phyloP scores from a whole-genome alignment of 2,329 filamentous ascomycete genomes.

The Leptoxyphium fumago region DNA sequence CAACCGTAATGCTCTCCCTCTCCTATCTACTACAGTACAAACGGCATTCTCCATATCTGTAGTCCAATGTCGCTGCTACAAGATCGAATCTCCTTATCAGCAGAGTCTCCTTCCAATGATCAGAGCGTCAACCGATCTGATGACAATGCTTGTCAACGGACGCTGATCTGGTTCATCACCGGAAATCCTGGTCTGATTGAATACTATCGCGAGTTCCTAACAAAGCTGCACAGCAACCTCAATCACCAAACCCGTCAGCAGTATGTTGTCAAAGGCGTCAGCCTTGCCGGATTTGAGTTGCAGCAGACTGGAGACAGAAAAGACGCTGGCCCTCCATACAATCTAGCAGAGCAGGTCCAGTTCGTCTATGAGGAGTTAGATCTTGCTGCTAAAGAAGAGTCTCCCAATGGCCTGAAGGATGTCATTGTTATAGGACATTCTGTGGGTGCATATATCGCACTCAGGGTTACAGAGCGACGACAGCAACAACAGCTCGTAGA shows the following conservation, averaged over 20 bases:
- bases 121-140: too few relatives aligned
- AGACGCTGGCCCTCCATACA: slow-evolving; percentile 18
- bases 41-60: too few relatives aligned
- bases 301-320: slow-evolving; percentile 5
- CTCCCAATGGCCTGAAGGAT: slow-evolving; percentile 15
- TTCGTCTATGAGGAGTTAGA: slow-evolving; percentile 31
- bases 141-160: background rate
- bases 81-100: too few relatives aligned
- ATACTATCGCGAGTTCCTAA: slow-evolving; percentile 58
- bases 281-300: slow-evolving; percentile 30
- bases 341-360: slow-evolving; percentile 36
- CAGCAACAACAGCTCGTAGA: slow-evolving; percentile 2
- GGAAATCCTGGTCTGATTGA: slow-evolving; percentile 64
- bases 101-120: too few relatives aligned
- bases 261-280: slow-evolving; percentile 2
- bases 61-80: too few relatives aligned
- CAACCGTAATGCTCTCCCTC: too few relatives aligned
- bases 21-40: too few relatives aligned
- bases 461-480: slow-evolving; percentile 13
- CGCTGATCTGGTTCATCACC: slow-evolving; percentile 56
- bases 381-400: background rate
- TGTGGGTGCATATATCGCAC: slow-evolving; percentile 30
- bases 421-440: slow-evolving; percentile 32
- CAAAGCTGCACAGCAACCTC: slow-evolving; percentile 40
- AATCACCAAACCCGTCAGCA: slow-evolving; percentile 1